These are phyloP conservation scores for Cryptosporidium sp. DNA, from an alignment of 169 alveolate genomes.

Conservation along the genomic window DNA sequence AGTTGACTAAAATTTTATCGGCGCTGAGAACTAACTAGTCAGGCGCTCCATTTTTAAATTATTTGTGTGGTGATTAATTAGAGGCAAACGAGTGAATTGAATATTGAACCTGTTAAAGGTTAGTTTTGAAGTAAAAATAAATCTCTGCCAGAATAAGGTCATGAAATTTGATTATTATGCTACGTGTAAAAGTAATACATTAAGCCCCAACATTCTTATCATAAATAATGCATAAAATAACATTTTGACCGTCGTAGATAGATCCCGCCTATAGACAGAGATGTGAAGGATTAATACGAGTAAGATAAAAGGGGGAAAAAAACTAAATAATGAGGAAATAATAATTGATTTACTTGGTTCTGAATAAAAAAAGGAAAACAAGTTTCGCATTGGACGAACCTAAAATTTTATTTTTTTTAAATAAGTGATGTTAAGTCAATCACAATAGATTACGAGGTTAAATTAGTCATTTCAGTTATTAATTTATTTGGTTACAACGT, in stretches of 20 bases:
- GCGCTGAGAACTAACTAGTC: slow-evolving; percentile 29
- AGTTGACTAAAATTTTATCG: slow-evolving; percentile 2
- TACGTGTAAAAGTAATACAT: background rate
- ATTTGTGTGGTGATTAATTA: background rate
- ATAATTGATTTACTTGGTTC: background rate
- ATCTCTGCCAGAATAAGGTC: background rate
- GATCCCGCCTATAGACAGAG: slow-evolving; percentile 76
- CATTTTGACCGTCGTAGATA: slow-evolving; percentile 18
- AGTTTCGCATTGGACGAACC: slow-evolving; percentile 48
- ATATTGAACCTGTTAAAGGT: background rate
- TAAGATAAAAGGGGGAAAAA: slow-evolving; percentile 33
- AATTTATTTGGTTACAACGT: background rate
- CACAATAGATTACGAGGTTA: background rate
- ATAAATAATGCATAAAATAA: background rate
- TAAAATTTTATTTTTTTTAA: background rate
- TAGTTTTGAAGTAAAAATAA: background rate
- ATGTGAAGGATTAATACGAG: slow-evolving; percentile 67
- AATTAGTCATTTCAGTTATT: background rate
- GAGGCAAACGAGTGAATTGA: background rate
- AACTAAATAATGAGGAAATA: slow-evolving; percentile 40
- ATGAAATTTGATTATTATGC: background rate
- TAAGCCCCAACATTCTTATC: background rate
- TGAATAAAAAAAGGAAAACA: background rate
- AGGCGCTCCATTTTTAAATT: background rate
- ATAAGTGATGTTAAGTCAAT: background rate